Evolutionary conservation across 2,329 filamentous ascomycete genomes (phyloP), one percentile per base, ranked within the genome.

Genomic region (Thelonectria rubi): DNA sequence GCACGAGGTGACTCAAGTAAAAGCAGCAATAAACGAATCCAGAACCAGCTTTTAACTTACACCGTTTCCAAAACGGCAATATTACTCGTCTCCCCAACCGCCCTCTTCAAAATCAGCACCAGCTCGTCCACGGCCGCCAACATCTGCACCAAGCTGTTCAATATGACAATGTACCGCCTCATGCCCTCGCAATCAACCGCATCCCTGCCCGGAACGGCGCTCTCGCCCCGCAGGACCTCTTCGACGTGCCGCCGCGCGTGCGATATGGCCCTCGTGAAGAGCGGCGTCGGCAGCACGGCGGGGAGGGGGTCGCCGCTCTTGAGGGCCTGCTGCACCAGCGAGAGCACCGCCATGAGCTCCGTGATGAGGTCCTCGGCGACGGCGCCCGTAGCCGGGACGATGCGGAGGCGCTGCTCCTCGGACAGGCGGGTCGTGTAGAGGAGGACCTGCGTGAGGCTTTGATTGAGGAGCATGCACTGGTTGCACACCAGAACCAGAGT

Each of bases 241-340:
- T 54, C 45, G 6, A 50, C 20, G 7, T 55, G 51, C 17, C 34
- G 20, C 18, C 46, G 42, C 18, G 30, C 39, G 14, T 37, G 45
- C 14, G 15, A 24, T 5, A 50, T 55, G 2, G 39, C 51, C 51
- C 30, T 55, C 20, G 51, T 15, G 11, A 60, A 55, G n/a, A 60
- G 42, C 7, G 60, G 60, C 20, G 60, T 60, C 3, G 60, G 60
- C 26, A 63, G 30, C 39, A 63, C 57, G n/a, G 60, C 60, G 6
- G 60, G 60, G 10, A 63, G 52, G 2, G 60, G 60, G 17, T 60
- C 60, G 14, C 52, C 56, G 20, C 37, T 55, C 15, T 60, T 60
- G 8, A 60, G 54, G 3, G 60, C 34, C 18, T 53, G 56, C 26
- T 63, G 56, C 9, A 60, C 57, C 3, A 63, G 47, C 3, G 60